A percentile compares a stretch with the other conserved stretches of the same genome.
These are phyloP conservation scores for Aspergillus costaricaensis DNA, from an alignment of 2,329 filamentous ascomycete species.

Conservation along the genomic window DNA sequence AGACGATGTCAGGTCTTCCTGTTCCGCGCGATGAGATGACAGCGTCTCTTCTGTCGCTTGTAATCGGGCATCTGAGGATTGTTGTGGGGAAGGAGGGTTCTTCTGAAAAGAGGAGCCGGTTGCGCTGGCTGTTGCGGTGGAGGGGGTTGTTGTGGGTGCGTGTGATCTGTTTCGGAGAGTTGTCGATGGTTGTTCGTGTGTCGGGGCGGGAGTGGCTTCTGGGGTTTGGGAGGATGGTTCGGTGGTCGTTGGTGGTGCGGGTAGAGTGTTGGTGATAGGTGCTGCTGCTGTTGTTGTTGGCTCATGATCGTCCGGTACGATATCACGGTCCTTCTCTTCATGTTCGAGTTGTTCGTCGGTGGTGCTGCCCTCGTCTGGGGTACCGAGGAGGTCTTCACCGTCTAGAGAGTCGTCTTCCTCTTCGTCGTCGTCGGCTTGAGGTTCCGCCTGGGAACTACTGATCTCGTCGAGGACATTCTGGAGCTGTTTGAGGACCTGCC, in stretches of 20 bases:
- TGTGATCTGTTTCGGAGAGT: slow-evolving; percentile 31
- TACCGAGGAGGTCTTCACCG: slow-evolving; percentile 22
- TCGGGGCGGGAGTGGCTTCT: slow-evolving; percentile 4
- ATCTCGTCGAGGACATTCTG: slow-evolving; percentile 37
- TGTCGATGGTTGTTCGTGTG: slow-evolving; percentile 11
- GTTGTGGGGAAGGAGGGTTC: neutral
- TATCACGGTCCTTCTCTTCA: slow-evolving; percentile 19
- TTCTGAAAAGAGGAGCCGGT: slow-evolving; percentile 14
- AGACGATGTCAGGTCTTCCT: slow-evolving; percentile 77
- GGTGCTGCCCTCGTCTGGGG: slow-evolving; percentile 16
- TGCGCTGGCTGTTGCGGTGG: slow-evolving; percentile 21
- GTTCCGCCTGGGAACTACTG: slow-evolving; percentile 25
- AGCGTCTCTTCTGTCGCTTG: slow-evolving; percentile 69
- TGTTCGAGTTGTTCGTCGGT: slow-evolving; percentile 15
- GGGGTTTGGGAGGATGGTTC: slow-evolving; percentile 10
- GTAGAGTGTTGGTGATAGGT: neutral
- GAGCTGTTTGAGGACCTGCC: slow-evolving; percentile 36
- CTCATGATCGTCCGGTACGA: neutral
- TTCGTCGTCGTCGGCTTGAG: slow-evolving; percentile 19
- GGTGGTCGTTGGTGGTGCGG: slow-evolving; percentile 17
- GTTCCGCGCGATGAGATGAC: slow-evolving; percentile 74
- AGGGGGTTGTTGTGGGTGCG: slow-evolving; percentile 10
- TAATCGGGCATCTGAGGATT: slow-evolving; percentile 20
- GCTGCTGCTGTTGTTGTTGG: slow-evolving; percentile 12
- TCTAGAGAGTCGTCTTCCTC: slow-evolving; percentile 22